Evolutionary conservation across 176 grass and related monocot genomes (phyloP).

Genomic region (Puccinellia tenuiflora): DNA sequence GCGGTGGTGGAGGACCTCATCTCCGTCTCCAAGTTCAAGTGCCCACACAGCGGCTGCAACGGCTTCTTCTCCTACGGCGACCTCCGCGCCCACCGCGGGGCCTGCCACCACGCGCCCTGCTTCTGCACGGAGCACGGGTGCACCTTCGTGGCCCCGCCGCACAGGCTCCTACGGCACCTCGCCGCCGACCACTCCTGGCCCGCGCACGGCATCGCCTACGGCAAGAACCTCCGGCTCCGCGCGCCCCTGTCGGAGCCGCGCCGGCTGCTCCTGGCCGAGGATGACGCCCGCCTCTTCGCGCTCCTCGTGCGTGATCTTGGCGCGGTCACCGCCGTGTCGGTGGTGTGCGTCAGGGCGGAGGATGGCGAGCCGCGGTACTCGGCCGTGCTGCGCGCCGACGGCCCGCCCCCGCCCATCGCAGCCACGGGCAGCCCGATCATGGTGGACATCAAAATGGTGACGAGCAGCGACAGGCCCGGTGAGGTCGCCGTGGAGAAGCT

Average conservation of each 20-base stretch:
- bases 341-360: background rate
- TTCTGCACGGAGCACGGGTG: background rate
- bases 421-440: too few relatives aligned
- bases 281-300: background rate
- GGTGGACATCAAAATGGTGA: background rate
- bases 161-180: background rate
- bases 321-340: background rate
- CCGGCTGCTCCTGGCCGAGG: background rate
- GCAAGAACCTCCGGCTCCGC: background rate
- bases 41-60: background rate
- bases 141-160: background rate
- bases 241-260: background rate
- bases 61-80: background rate
- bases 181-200: background rate
- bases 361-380: background rate
- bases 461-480: background rate
- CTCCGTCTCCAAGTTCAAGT: background rate
- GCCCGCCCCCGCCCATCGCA: too few relatives aligned
- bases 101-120: background rate
- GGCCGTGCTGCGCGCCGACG: background rate
- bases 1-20: background rate
- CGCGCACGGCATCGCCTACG: background rate
- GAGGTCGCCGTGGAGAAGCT: background rate
- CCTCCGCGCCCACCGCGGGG: background rate
- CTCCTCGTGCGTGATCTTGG: background rate